phyloP scores from a whole-genome alignment of 106 monocot species.

The Cymbidium sinense region DNA sequence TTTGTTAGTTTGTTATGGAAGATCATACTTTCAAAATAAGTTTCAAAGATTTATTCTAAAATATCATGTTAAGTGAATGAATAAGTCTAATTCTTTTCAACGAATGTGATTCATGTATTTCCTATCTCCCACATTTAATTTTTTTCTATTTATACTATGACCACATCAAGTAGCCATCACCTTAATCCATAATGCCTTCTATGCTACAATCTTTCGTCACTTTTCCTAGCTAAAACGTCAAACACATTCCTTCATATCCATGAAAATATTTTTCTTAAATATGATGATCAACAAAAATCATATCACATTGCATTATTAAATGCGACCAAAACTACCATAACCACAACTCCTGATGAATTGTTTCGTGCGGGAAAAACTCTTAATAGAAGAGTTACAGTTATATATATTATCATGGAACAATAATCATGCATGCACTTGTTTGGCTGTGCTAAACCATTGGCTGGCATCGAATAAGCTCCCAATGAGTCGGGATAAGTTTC shows the following conservation, averaged over 20 bases:
- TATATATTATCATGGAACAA: neutral
- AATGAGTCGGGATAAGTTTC: neutral
- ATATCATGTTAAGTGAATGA: too few species aligned
- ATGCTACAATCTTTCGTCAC: neutral
- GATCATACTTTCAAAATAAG: too few species aligned
- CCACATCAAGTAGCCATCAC: too few species aligned
- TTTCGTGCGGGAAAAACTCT: neutral
- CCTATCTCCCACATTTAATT: too few species aligned
- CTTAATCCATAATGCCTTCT: too few species aligned
- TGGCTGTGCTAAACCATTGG: neutral
- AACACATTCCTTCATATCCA: neutral
- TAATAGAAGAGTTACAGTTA: neutral
- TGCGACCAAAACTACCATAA: neutral
- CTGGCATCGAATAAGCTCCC: neutral
- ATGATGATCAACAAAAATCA: too few species aligned
- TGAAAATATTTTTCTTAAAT: neutral
- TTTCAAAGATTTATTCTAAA: too few species aligned
- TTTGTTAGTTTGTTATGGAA: too few species aligned
- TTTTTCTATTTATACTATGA: too few species aligned
- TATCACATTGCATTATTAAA: neutral
- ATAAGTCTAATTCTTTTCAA: too few species aligned
- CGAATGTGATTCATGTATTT: too few species aligned
- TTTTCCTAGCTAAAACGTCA: neutral
- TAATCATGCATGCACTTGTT: neutral
- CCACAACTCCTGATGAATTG: neutral